Evolutionary conservation across 306 rosid species (phyloP).

Genomic region (Glycine latifolia): DNA sequence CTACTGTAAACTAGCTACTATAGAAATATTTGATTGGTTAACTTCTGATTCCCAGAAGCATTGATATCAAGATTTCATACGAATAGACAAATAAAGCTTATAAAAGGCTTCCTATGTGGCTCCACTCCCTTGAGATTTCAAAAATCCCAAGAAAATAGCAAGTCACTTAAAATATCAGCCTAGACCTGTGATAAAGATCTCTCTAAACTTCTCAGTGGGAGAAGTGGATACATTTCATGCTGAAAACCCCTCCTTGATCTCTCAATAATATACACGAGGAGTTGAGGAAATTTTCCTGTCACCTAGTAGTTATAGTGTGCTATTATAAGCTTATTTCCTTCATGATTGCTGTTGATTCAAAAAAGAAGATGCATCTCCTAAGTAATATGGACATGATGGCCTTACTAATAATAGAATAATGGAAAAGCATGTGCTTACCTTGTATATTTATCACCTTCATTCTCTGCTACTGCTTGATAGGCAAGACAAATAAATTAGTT

Average conservation of each 20-base stretch:
- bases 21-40: constrained; percentile 6
- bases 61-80: constrained; percentile 2
- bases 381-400: constrained; percentile 17
- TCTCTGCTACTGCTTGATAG: constrained; percentile 21
- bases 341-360: constrained; percentile 21
- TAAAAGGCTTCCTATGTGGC: background rate
- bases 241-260: background rate
- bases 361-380: background rate
- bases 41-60: background rate
- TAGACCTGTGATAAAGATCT: background rate
- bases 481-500: constrained; percentile 18
- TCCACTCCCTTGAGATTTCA: constrained; percentile 28
- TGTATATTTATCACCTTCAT: constrained; percentile 21
- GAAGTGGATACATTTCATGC: no score
- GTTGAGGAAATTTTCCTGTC: constrained; percentile 13
- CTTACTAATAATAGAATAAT: background rate
- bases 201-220: background rate
- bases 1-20: constrained; percentile 1
- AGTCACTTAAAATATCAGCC: constrained; percentile 1
- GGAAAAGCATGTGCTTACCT: constrained; percentile 6
- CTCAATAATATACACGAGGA: constrained; percentile 24
- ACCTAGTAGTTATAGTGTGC: constrained; percentile 30
- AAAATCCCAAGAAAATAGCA: background rate
- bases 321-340: constrained; percentile 25
- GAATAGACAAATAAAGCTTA: background rate